Conservation (phyloP, 2,329 filamentous ascomycete genomes). For the Fusarium sp. region DNA sequence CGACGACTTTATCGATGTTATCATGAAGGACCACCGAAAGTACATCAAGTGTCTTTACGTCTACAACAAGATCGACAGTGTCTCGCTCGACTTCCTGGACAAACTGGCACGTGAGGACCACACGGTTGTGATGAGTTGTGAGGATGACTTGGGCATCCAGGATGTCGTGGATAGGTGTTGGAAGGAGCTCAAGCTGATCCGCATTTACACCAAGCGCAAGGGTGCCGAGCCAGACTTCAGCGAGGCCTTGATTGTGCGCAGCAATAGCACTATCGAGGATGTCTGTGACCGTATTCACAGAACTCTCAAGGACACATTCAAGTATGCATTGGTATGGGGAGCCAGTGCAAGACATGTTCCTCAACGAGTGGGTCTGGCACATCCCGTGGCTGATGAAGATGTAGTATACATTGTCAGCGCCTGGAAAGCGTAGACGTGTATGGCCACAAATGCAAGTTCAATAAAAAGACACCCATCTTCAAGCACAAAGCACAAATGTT, state of each 20-base stretch:
- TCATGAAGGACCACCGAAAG: constrained; percentile 98
- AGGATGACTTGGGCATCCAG: constrained; percentile 90
- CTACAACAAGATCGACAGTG: constrained; percentile 99
- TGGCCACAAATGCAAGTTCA: constrained; percentile 3
- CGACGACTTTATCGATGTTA: constrained; percentile 98
- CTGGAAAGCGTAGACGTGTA: constrained; percentile 66
- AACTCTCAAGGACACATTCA: constrained; percentile 97
- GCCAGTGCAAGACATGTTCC: constrained; percentile 95
- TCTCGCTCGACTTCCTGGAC: constrained; percentile 94
- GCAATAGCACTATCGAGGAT: constrained; percentile 91
- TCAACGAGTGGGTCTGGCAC: constrained; percentile 88
- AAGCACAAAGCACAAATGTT: not conserved
- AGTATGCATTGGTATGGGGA: constrained; percentile 98
- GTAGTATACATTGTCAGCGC: constrained; percentile 76
- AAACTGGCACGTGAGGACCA: constrained; percentile 91
- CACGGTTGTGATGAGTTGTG: constrained; percentile 97
- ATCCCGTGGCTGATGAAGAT: constrained; percentile 80
- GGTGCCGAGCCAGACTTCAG: constrained; percentile 88
- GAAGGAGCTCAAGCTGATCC: constrained; percentile 90
- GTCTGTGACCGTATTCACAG: constrained; percentile 97
- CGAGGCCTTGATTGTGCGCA: constrained; percentile 93
- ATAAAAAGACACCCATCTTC: constrained; percentile 13
- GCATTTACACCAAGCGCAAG: constrained; percentile 97
- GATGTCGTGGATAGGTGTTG: constrained; percentile 97
- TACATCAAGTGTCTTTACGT: constrained; percentile 97